Base-by-base conservation (phyloP, 768 basidiomycete genomes). In the Fibroporia radiculosa region DNA sequence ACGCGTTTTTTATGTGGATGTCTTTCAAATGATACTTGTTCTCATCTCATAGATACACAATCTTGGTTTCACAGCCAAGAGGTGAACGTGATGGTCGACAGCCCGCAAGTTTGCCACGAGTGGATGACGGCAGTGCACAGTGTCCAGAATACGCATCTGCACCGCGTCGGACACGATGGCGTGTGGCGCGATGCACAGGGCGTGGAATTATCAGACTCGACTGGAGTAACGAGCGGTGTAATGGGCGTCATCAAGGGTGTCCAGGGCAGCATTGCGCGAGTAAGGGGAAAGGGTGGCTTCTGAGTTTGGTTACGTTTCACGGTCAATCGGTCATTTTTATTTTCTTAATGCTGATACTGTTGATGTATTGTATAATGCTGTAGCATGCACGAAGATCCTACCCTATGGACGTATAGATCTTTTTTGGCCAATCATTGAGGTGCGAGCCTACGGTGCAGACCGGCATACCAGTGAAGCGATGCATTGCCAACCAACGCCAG, bases 41-140 rank as follows among this genome's bases (percentile, higher is more conserved):
- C 18, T 34, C 23, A 6, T 35, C n/a, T 29, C 33, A 12, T 54
- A 71, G 79, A 80, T 48, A 73, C 77, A 6, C 82, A 84, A 54
- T 75, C 72, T 4, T 84, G 82, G 81, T 83, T 71, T 65, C 84
- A 86, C 59, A 78, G 75, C 33, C 77, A 81, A 48, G 84, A 86
- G 53, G 68, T 77, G 52, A 84, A 86, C 63, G 53, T 76, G 45
- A 67, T 78, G 62, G 60, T 77, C 47, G 74, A 78, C 62, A 68
- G 65, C 8, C 60, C 63, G 27, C 58, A 69, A 49, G 62, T 77
- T 53, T 66, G 70, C 42, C 36, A 53, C 19, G 71, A 73, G 48
- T 73, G 75, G 74, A 63, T 70, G 57, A 62, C 63, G 31, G 63
- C 62, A 18, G 52, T 73, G 23, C 52, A 63, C 18, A 56, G 60